Evolutionary conservation across 2,329 filamentous ascomycete species (phyloP).

Genomic region (Davidsoniella eucalypti): DNA sequence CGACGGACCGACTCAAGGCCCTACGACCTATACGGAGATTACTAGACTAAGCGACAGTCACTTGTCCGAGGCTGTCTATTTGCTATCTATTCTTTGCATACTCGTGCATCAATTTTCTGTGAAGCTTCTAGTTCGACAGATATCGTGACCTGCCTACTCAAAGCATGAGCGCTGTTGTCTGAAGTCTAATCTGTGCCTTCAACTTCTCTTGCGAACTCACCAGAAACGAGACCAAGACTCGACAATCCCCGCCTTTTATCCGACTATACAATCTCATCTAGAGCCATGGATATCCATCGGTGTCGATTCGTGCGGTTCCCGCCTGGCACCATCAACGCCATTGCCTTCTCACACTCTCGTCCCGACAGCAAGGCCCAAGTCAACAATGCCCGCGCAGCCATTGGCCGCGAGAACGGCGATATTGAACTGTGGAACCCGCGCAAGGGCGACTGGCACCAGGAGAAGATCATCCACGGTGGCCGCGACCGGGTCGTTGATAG

Average conservation of each 20-base stretch:
- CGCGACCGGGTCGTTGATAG: conserved; percentile 79
- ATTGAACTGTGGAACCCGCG: conserved; percentile 96
- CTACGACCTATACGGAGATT: not conserved
- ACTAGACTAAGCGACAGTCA: not conserved
- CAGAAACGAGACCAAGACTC: not conserved
- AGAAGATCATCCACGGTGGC: conserved; percentile 68
- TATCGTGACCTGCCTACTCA: not conserved
- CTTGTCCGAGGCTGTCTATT: not conserved
- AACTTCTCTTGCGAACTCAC: not conserved
- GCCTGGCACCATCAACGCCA: conserved; percentile 78
- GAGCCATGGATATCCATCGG: conserved; percentile 80
- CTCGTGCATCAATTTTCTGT: not conserved
- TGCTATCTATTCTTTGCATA: not conserved
- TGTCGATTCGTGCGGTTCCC: conserved; percentile 92
- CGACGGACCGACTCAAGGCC: not conserved
- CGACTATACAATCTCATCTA: not conserved
- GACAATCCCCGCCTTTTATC: not conserved
- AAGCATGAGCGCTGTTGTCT: conserved; percentile 1
- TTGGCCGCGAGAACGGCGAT: conserved; percentile 86
- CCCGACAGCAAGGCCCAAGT: conserved; percentile 30
- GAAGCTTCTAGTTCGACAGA: not conserved
- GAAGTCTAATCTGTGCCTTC: not conserved
- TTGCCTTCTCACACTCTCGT: conserved; percentile 74
- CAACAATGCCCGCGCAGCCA: conserved; percentile 55
- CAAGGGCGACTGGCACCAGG: conserved; percentile 73